These are phyloP conservation scores for Pyrenophora tritici-repentis DNA, from an alignment of 2,329 filamentous ascomycete genomes.

Conservation along the genomic window DNA sequence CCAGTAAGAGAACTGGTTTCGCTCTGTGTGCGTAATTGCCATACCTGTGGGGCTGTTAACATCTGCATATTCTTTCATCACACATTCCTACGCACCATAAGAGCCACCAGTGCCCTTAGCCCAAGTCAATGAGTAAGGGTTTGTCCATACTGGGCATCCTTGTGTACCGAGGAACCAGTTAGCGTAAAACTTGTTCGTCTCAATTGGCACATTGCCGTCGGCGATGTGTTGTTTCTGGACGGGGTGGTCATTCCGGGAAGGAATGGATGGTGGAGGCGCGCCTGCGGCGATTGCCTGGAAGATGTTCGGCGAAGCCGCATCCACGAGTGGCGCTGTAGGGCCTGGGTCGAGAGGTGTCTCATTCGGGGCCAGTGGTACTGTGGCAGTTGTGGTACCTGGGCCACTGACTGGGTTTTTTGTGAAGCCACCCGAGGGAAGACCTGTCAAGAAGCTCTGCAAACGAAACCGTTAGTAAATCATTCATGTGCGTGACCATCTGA, in stretches of 20 bases:
- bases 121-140: constrained; percentile 61
- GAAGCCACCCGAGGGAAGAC: constrained; percentile 38
- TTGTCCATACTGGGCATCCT: constrained; percentile 70
- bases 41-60: constrained; percentile 50
- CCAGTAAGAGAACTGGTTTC: constrained; percentile 63
- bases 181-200: constrained; percentile 74
- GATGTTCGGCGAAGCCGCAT: constrained; percentile 34
- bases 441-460: constrained; percentile 37
- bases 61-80: background rate
- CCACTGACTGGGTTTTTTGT: constrained; percentile 34
- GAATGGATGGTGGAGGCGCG: constrained; percentile 47
- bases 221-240: constrained; percentile 48
- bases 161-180: constrained; percentile 82
- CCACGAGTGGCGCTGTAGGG: constrained; percentile 20
- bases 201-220: constrained; percentile 54
- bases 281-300: constrained; percentile 51
- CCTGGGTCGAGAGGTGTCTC: constrained; percentile 38
- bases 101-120: constrained; percentile 61
- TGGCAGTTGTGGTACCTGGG: constrained; percentile 23
- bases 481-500: background rate
- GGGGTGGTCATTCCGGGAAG: constrained; percentile 47
- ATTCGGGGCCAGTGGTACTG: constrained; percentile 32
- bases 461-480: constrained; percentile 6
- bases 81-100: constrained; percentile 61
- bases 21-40: constrained; percentile 74